Evolutionary conservation across 495 filamentous ascomycete genomes (phyloP).

Genomic region (Acidomyces sp.): DNA sequence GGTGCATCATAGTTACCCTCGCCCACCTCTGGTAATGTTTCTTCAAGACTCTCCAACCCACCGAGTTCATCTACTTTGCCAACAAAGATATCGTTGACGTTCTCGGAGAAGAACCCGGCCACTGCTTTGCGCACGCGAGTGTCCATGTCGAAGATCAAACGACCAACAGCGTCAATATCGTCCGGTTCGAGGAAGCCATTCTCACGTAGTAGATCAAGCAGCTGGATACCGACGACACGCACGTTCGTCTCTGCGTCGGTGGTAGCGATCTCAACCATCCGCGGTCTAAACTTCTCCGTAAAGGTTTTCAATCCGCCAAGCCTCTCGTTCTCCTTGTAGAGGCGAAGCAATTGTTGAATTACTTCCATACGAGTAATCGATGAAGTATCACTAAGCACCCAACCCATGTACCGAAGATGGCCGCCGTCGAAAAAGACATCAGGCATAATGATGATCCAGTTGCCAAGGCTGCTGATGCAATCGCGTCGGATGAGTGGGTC

Average conservation of each 20-base stretch:
- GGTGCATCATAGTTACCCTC: constrained; percentile 61
- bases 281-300: constrained; percentile 71
- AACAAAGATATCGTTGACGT: constrained; percentile 69
- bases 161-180: constrained; percentile 76
- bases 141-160: constrained; percentile 77
- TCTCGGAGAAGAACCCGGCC: constrained; percentile 76
- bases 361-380: constrained; percentile 59
- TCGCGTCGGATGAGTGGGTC: constrained; percentile 76
- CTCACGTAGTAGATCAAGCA: constrained; percentile 69
- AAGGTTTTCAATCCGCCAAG: constrained; percentile 68
- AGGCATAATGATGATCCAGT: constrained; percentile 73
- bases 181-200: constrained; percentile 76
- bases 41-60: constrained; percentile 62
- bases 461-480: constrained; percentile 68
- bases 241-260: constrained; percentile 66
- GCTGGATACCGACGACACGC: constrained; percentile 60
- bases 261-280: constrained; percentile 88
- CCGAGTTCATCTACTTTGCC: constrained; percentile 70
- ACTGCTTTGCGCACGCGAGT: constrained; percentile 72
- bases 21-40: constrained; percentile 45
- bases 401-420: constrained; percentile 86
- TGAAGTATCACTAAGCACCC: constrained; percentile 73
- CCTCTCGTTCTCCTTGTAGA: constrained; percentile 65
- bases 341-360: constrained; percentile 60
- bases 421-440: constrained; percentile 75